Percentiles rank a stretch among this genome's conserved stretches.
phyloP scores from a whole-genome alignment of 2,329 filamentous ascomycete genomes.

The Ambrosiella xylebori region DNA sequence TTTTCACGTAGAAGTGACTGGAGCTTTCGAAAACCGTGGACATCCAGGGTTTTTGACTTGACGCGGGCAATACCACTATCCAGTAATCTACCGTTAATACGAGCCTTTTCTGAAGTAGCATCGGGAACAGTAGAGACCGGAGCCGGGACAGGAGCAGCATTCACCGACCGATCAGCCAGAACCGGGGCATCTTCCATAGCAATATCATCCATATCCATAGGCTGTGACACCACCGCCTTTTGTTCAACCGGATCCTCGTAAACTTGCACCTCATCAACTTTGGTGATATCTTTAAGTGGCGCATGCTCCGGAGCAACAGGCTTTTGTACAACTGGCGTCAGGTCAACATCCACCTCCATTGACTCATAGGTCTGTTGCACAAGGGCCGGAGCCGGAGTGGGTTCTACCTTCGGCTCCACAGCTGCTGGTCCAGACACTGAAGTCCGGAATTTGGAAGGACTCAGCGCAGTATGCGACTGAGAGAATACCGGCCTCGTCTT shows the following conservation, averaged over 20 bases:
- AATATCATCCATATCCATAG: neutral
- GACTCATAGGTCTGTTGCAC: neutral
- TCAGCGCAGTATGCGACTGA: neutral
- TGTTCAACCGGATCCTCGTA: conserved; percentile 43
- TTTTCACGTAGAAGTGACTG: conserved; percentile 56
- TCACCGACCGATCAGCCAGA: conserved; percentile 20
- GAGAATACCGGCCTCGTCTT: conserved; percentile 3
- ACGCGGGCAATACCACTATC: conserved; percentile 61
- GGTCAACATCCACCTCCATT: conserved; percentile 1
- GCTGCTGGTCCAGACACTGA: neutral
- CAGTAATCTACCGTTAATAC: conserved; percentile 44
- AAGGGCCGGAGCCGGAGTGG: neutral
- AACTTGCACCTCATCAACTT: conserved; percentile 27
- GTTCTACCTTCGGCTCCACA: conserved; percentile 3
- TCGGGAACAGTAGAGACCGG: neutral
- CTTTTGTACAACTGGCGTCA: neutral
- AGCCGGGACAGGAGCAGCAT: conserved; percentile 28
- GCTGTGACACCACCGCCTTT: neutral
- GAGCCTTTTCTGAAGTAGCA: conserved; percentile 28
- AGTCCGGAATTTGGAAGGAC: conserved; percentile 4
- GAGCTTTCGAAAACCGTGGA: conserved; percentile 63
- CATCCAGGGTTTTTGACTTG: conserved; percentile 53
- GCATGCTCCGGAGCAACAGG: neutral
- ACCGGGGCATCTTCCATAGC: conserved; percentile 1
- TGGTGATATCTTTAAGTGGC: neutral